A percentile compares a stretch with the other conserved stretches of the same genome.
Conservation (phyloP, 306 rosid species). For the Cucurbita maxima region DNA sequence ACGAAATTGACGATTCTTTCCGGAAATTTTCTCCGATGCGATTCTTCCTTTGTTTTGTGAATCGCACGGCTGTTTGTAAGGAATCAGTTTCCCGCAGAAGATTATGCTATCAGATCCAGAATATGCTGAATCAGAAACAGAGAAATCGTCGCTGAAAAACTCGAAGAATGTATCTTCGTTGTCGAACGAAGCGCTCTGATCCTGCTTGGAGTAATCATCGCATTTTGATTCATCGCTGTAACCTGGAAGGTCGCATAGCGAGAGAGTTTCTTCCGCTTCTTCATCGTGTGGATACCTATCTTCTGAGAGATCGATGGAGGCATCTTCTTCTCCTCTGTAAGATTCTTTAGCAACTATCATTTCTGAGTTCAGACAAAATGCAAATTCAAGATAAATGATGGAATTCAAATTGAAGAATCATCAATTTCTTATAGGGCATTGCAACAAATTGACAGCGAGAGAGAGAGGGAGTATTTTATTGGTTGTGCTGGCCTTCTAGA, state of each 20-base stretch:
- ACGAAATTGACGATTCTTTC: constrained; percentile 4
- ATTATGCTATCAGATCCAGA: constrained; percentile 25
- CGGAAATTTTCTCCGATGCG: neutral
- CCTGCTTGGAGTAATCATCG: constrained; percentile 27
- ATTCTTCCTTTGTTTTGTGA: neutral
- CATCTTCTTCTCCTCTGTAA: neutral
- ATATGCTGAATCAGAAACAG: constrained; percentile 12
- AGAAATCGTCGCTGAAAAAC: constrained; percentile 51
- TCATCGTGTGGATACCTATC: neutral
- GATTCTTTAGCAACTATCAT: neutral
- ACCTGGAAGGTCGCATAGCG: constrained; percentile 47
- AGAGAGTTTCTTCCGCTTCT: neutral
- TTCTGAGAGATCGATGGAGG: neutral
- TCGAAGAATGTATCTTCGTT: constrained; percentile 36
- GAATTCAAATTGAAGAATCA: neutral
- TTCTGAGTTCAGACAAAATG: neutral
- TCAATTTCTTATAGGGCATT: neutral
- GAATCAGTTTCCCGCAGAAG: constrained; percentile 77
- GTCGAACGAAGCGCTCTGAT: constrained; percentile 9
- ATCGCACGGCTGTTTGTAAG: constrained; percentile 19
- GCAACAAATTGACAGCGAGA: neutral
- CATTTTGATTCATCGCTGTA: constrained; percentile 23
- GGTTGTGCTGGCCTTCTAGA: constrained; percentile 31
- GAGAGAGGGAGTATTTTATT: neutral
- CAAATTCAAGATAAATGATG: neutral